Base-by-base conservation (phyloP, 129 eudicot species). In the Centella asiatica region DNA sequence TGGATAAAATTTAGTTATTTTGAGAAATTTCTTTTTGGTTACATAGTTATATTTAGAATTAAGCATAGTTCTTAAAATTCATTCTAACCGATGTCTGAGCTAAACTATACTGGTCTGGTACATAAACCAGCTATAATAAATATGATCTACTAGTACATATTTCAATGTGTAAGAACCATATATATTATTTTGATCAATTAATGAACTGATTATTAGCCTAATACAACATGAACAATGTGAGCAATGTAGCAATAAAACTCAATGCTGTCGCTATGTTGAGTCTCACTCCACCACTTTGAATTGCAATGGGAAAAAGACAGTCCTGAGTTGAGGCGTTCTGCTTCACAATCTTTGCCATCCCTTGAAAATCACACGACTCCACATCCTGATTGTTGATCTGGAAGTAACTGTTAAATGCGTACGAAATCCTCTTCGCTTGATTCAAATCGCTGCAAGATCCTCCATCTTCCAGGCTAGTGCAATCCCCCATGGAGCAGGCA, bases 401-500 rank as follows among this genome's bases (percentile, higher is more conserved):
- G 14, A 57, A 57, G 34, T 33, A 57, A 57, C 34, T 57, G 45
- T 57, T 57, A 34, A 18, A 57, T 15, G 63, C 63, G 17, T 34
- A 57, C 9, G 63, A 57, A 34, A 23, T 46, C 25, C 15, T 57
- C 2, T 33, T 22, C 14, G 9, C 5, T 4, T 4, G 10, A 57
- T 57, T 46, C 63, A 57, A 34, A 8, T 57, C 20, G 37, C 31
- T 34, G 46, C 63, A 57, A 9, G 29, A 20, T 57, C 46, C 63
- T 34, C 63, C 63, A 33, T 12, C 4, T 24, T 2, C 25, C n/a
- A 57, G 24, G 63, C 63, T 34, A 3, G 63, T 57, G 37, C 63
- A 57, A 57, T 57, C 63, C 22, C 63, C 63, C n/a, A 57, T 9
- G 4, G 4, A 8, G 20, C 68, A 71, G 4, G 69, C 69, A 19